Conservation (phyloP, 2,329 filamentous ascomycete species). For the Davidsoniella virescens region DNA sequence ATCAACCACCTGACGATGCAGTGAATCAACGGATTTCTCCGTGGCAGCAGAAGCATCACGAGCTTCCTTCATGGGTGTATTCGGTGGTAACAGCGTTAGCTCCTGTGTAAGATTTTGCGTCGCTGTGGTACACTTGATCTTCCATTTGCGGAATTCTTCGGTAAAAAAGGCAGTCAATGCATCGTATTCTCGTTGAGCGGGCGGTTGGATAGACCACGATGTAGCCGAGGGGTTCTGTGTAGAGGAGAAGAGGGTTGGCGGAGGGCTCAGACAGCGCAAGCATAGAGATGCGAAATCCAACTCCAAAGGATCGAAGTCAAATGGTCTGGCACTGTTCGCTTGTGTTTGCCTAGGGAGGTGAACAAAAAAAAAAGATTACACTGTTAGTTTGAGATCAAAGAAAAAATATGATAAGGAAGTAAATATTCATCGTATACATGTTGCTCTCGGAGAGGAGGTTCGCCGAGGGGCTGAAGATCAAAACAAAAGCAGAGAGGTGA, state of each 20-base stretch:
- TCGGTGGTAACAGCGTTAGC: conserved; percentile 26
- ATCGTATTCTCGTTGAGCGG: conserved; percentile 55
- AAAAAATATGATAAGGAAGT: neutral
- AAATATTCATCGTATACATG: too few species aligned
- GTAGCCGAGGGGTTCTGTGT: conserved; percentile 61
- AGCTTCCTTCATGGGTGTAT: conserved; percentile 25
- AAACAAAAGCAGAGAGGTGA: neutral
- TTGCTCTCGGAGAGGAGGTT: neutral
- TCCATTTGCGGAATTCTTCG: conserved; percentile 52
- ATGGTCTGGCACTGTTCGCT: conserved; percentile 27
- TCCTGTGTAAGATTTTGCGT: conserved; percentile 36
- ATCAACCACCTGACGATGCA: conserved; percentile 53
- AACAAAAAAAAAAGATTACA: neutral
- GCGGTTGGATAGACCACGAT: conserved; percentile 69
- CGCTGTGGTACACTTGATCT: conserved; percentile 31
- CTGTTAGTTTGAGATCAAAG: too few species aligned
- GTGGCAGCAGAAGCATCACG: conserved; percentile 32
- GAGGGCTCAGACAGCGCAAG: conserved; percentile 63
- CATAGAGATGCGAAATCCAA: conserved; percentile 77
- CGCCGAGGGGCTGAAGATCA: neutral
- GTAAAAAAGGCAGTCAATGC: conserved; percentile 52
- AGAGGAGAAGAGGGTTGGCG: conserved; percentile 66
- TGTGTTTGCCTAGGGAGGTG: conserved; percentile 6
- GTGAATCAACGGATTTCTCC: conserved; percentile 35
- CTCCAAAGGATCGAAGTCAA: conserved; percentile 70